Conservation (phyloP, 2,329 filamentous ascomycete species). For the Endoconidiophora laricicola region DNA sequence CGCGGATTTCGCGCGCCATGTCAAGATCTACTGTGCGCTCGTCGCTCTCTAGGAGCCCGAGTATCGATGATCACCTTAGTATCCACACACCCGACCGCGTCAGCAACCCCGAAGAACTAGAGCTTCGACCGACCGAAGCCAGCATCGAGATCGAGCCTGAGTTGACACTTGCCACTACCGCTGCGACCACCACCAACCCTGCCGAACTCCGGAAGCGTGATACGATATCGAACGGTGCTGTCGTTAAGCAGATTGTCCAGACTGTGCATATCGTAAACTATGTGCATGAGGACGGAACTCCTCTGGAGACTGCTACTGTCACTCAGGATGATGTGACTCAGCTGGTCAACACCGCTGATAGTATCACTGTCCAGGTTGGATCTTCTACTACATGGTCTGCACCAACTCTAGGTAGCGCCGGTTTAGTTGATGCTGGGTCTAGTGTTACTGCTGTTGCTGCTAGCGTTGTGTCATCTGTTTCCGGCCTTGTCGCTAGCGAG, state of each 20-base stretch:
- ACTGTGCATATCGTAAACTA: constrained; percentile 39
- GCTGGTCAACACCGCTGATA: constrained; percentile 22
- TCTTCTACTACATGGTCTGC: constrained; percentile 3
- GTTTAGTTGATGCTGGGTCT: background rate
- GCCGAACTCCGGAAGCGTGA: constrained; percentile 6
- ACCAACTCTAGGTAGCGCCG: background rate
- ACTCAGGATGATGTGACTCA: constrained; percentile 24
- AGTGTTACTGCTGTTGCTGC: background rate
- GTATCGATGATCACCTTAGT: constrained; percentile 5
- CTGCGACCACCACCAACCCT: background rate
- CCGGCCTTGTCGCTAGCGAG: constrained; percentile 8
- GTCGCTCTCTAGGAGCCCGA: constrained; percentile 7
- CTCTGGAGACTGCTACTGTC: constrained; percentile 28
- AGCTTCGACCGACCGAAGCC: background rate
- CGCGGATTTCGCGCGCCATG: constrained; percentile 4
- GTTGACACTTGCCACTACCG: background rate
- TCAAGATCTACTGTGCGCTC: constrained; percentile 8
- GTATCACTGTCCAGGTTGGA: constrained; percentile 20
- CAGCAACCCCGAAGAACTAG: constrained; percentile 1
- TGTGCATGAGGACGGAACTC: constrained; percentile 31
- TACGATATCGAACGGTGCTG: background rate
- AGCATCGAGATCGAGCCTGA: background rate
- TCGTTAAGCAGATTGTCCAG: constrained; percentile 32
- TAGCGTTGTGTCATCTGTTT: background rate
- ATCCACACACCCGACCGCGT: constrained; percentile 11